phyloP scores from a whole-genome alignment of 78 protist genomes.

The Isochrysis galbana region DNA sequence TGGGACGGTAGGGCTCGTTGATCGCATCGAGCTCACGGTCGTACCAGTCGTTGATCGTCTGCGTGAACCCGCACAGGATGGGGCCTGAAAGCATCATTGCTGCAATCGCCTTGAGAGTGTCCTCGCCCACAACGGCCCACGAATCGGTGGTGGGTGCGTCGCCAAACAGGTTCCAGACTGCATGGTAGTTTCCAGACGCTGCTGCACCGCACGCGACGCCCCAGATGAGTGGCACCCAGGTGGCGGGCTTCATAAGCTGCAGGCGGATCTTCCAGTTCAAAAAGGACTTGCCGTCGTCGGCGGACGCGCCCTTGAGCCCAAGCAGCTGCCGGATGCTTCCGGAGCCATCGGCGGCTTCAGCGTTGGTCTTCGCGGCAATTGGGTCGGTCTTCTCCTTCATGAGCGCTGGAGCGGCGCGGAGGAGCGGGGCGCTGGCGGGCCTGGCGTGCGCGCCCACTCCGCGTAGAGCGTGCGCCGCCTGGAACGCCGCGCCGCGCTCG shows the following conservation, averaged over 20 bases:
- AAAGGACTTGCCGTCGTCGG: neutral
- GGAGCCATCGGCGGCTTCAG: neutral
- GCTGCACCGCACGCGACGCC: conserved; percentile 62
- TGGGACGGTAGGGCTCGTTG: conserved; percentile 56
- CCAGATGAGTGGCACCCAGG: conserved; percentile 61
- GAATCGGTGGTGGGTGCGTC: neutral
- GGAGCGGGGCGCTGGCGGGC: too few relatives aligned
- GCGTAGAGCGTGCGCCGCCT: too few relatives aligned
- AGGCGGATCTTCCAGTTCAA: conserved; percentile 50
- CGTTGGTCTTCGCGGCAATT: neutral
- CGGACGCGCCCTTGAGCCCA: conserved; percentile 1
- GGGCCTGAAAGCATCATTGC: conserved; percentile 50
- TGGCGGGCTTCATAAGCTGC: conserved; percentile 46
- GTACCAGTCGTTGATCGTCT: conserved; percentile 48
- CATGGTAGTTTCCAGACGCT: conserved; percentile 42
- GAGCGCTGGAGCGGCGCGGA: neutral
- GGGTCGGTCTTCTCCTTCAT: neutral
- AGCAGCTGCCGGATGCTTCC: conserved; percentile 26
- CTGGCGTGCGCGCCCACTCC: too few relatives aligned
- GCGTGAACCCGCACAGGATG: conserved; percentile 46
- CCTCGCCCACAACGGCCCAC: neutral
- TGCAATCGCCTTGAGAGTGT: neutral
- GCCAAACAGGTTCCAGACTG: conserved; percentile 24
- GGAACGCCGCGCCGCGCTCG: too few relatives aligned
- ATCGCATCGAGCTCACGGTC: conserved; percentile 57